A percentile compares a stretch with the other conserved stretches of the same genome.
Conservation (phyloP, 768 basidiomycete genomes). For the Russula sp. region DNA sequence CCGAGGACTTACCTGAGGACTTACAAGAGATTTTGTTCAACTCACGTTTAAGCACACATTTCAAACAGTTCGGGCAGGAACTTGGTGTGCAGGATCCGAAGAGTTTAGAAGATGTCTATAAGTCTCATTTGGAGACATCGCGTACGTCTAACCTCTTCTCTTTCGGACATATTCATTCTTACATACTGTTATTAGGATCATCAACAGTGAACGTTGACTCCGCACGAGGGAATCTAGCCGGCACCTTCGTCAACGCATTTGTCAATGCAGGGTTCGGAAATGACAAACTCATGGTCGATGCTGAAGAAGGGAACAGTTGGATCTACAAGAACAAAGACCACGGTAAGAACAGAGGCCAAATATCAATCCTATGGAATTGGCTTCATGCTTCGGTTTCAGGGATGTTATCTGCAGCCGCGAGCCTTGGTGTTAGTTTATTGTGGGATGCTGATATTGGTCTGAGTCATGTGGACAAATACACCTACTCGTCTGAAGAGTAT, state of each 20-base stretch:
- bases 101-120: slow-evolving; percentile 95
- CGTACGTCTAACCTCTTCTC: slow-evolving; percentile 45
- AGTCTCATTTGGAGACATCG: slow-evolving; percentile 89
- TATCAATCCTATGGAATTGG: background rate
- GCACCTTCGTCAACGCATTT: slow-evolving; percentile 98
- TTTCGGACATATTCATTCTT: background rate
- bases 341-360: slow-evolving; percentile 47
- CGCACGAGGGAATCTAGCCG: slow-evolving; percentile 89
- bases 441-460: slow-evolving; percentile 97
- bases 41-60: slow-evolving; percentile 74
- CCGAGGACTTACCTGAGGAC: slow-evolving; percentile 71
- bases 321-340: slow-evolving; percentile 99
- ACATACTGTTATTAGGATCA: slow-evolving; percentile 45
- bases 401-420: slow-evolving; percentile 96
- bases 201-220: slow-evolving; percentile 82
- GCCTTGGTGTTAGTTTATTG: slow-evolving; percentile 84
- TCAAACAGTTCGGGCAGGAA: slow-evolving; percentile 92
- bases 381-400: slow-evolving; percentile 44
- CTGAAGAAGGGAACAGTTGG: slow-evolving; percentile 95
- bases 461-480: slow-evolving; percentile 94
- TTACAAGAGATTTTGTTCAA: slow-evolving; percentile 86
- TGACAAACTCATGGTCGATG: slow-evolving; percentile 97
- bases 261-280: slow-evolving; percentile 99
- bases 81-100: slow-evolving; percentile 86
- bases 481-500: slow-evolving; percentile 92